Evolutionary conservation across 225 moss, liverwort and hornwort genomes (phyloP), one percentile per base, ranked within the genome.

Genomic region (Rhytidiadelphus loreus): DNA sequence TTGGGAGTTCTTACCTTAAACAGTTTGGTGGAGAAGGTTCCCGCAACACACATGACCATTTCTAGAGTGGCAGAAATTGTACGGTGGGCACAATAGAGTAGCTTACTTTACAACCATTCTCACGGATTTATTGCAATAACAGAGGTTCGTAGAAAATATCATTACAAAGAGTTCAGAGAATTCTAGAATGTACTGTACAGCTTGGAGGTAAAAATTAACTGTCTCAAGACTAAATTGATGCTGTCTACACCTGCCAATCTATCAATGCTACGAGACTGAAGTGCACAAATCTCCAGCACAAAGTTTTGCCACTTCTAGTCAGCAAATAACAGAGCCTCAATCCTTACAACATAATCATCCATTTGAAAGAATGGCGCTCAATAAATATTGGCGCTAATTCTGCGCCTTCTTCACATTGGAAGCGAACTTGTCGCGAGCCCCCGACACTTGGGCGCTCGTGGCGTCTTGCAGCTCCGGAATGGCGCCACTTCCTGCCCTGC

Each of bases 401-500:
- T n/a, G n/a, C 92, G 86, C 2, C 39, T 87, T 85, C 59, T 87
- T 11, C 79, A 92, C 63, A 35, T 93, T 93, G 24, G 92, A 70
- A 11, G 93, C 88, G 20, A 91, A 76, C 65, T 93, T 91, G 46
- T 93, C 93, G 80, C 93, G 90, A 25, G 93, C 92, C 26, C 90
- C 91, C 6, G 92, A 90, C 10, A 93, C 93, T 68, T 93, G 90
- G 16, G 90, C 90, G 52, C 93, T 93, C 39, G 92, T 91, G 6
- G 35, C 89, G 62, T 93, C 93, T 44, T 93, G 93, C 22, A 93
- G 75, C 25, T 79, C 88, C 53, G 92, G 90, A 89, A 93, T 15
- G 32, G 92, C 82, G 3, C 93, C 93, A 55, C 92, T 92, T 78
- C 93, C 93, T 12, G 92, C 92, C 88, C 93, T 93, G 91, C 53